These are phyloP conservation scores for Ailanthus altissimus DNA, from an alignment of 345 rosid species.

Conservation along the genomic window DNA sequence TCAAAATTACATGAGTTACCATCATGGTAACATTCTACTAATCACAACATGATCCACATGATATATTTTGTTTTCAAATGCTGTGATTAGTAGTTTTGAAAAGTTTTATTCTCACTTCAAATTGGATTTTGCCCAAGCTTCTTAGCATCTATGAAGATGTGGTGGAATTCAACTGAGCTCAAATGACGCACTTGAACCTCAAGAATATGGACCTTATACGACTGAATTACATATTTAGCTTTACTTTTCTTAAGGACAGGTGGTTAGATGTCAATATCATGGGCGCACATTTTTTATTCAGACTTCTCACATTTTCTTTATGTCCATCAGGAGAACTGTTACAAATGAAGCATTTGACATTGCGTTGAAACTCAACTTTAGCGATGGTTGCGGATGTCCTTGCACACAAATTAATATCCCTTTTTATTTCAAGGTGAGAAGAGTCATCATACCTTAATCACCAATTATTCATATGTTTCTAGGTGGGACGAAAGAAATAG, in stretches of 20 bases:
- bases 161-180: background rate
- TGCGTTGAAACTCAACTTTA: slow-evolving; percentile 62
- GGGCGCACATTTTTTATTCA: slow-evolving; percentile 2
- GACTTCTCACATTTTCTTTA: background rate
- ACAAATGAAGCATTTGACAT: slow-evolving; percentile 65
- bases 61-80: background rate
- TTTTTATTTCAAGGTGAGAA: slow-evolving; percentile 70
- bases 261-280: background rate
- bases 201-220: background rate
- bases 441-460: background rate
- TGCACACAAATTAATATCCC: slow-evolving; percentile 62
- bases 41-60: background rate
- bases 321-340: slow-evolving; percentile 71
- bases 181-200: background rate
- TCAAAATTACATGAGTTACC: background rate
- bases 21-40: background rate
- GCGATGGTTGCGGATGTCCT: slow-evolving; percentile 78
- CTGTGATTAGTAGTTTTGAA: background rate
- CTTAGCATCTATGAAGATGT: background rate
- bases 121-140: background rate
- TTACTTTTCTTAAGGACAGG: background rate
- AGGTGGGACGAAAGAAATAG: background rate
- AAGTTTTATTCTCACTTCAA: background rate
- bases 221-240: background rate
- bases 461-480: background rate